Conservation (phyloP, 106 monocot genomes). For the Platanthera zijinensis region DNA sequence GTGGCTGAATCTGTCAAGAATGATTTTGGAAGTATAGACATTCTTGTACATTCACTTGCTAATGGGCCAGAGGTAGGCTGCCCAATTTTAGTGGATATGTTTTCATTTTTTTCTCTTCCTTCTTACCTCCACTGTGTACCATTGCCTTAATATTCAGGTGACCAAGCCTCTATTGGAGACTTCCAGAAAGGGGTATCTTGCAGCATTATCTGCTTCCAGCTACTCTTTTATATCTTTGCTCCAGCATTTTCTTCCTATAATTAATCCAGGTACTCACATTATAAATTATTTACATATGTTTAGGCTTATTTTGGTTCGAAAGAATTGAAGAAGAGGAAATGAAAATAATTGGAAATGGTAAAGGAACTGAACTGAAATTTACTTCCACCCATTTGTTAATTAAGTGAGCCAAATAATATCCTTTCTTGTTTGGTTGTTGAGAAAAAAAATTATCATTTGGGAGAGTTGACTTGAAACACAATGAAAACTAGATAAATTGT, state of each 20-base stretch:
- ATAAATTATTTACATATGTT: too few species aligned
- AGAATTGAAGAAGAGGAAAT: too few species aligned
- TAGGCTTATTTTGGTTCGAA: too few species aligned
- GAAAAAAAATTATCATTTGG: too few species aligned
- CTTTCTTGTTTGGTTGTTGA: too few species aligned
- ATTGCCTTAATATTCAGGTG: conserved; percentile 30
- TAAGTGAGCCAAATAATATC: too few species aligned
- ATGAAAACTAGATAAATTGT: too few species aligned
- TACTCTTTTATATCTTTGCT: conserved; percentile 89
- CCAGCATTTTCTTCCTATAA: conserved; percentile 90
- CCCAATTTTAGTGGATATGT: not conserved
- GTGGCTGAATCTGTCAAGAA: conserved; percentile 77
- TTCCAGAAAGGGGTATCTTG: conserved; percentile 86
- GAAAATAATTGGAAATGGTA: too few species aligned
- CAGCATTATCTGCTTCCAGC: conserved; percentile 94
- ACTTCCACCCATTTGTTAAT: too few species aligned
- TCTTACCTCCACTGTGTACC: not conserved
- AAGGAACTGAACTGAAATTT: too few species aligned
- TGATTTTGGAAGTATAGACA: conserved; percentile 95
- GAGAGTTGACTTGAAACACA: too few species aligned
- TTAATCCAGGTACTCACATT: conserved; percentile 65
- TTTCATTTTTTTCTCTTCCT: not conserved
- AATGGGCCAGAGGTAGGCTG: conserved; percentile 78
- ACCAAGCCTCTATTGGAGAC: conserved; percentile 86
- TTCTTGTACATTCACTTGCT: conserved; percentile 97